These are phyloP conservation scores for Cerioporus squamosus DNA, from an alignment of 1,284 basidiomycete species.

Conservation along the genomic window DNA sequence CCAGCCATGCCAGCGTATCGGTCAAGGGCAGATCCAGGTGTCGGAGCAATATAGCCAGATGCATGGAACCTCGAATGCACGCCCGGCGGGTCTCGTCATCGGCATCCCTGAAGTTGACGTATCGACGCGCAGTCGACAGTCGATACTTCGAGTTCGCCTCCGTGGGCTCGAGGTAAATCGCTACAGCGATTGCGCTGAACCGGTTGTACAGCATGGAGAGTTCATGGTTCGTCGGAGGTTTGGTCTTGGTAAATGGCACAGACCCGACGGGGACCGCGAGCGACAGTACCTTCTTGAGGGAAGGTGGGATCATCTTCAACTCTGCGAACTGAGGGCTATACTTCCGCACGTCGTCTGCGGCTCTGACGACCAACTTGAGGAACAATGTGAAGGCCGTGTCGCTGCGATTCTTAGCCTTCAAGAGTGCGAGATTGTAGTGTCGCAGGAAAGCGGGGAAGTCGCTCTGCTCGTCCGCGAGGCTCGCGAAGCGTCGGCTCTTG, in stretches of 20 bases:
- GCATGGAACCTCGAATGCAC: slow-evolving; percentile 80
- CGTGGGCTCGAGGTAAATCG: slow-evolving; percentile 72
- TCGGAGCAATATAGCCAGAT: slow-evolving; percentile 71
- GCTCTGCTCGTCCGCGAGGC: slow-evolving; percentile 73
- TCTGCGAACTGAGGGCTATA: slow-evolving; percentile 22
- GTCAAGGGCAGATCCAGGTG: slow-evolving; percentile 60
- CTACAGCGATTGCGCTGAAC: slow-evolving; percentile 79
- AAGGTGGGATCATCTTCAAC: slow-evolving; percentile 36
- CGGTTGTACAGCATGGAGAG: slow-evolving; percentile 89
- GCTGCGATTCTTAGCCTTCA: slow-evolving; percentile 52
- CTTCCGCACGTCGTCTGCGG: slow-evolving; percentile 43
- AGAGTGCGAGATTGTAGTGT: slow-evolving; percentile 57
- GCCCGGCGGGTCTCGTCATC: slow-evolving; percentile 75
- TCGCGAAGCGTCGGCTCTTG: slow-evolving; percentile 78
- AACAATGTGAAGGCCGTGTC: slow-evolving; percentile 85
- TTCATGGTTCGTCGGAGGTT: slow-evolving; percentile 58
- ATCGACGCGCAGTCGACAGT: slow-evolving; percentile 64
- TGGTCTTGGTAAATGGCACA: slow-evolving; percentile 64
- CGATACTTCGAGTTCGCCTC: slow-evolving; percentile 54
- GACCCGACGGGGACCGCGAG: slow-evolving; percentile 78
- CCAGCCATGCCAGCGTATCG: slow-evolving; percentile 70
- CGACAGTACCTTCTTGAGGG: slow-evolving; percentile 78
- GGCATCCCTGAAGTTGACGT: slow-evolving; percentile 71
- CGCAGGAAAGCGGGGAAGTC: slow-evolving; percentile 84
- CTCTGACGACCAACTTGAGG: slow-evolving; percentile 75